Conservation (phyloP, 108 stramenopile genomes). For the Fragilaria radians region DNA sequence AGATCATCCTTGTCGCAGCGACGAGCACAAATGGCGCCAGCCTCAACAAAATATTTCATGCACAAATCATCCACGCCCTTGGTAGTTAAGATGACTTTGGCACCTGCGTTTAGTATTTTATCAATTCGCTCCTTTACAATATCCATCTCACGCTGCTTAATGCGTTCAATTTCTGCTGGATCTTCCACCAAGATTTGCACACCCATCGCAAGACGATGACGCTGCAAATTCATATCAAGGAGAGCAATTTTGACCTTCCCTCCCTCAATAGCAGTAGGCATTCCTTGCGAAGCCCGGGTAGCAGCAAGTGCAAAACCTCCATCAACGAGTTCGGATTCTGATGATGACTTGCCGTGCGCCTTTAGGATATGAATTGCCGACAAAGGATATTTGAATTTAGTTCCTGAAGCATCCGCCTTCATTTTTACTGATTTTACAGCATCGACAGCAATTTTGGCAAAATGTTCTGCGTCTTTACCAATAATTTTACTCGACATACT, state of each 20-base stretch:
- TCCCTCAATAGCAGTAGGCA: conserved; percentile 86
- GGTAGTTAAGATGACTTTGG: conserved; percentile 96
- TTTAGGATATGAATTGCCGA: conserved; percentile 98
- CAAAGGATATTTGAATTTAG: conserved; percentile 84
- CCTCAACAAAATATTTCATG: conserved; percentile 99
- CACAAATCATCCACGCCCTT: conserved; percentile 99
- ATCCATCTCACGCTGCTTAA: conserved; percentile 98
- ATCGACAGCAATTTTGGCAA: conserved; percentile 92
- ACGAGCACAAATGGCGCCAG: conserved; percentile 91
- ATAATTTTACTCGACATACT: conserved; percentile 97
- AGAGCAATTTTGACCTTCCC: conserved; percentile 88
- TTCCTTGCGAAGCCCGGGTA: conserved; percentile 92
- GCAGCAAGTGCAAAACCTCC: conserved; percentile 96
- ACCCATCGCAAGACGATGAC: conserved; percentile 99
- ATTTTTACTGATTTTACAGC: conserved; percentile 91
- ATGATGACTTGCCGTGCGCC: conserved; percentile 94
- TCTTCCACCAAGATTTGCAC: conserved; percentile 90
- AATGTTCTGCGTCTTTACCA: conserved; percentile 91
- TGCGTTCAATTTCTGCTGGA: conserved; percentile 90
- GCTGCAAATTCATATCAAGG: conserved; percentile 98
- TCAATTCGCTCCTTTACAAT: conserved; percentile 99
- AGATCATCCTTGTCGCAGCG: conserved; percentile 96
- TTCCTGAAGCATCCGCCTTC: conserved; percentile 37
- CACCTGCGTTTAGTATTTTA: conserved; percentile 95
- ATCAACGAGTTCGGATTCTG: conserved; percentile 89